A percentile compares a stretch with the other conserved stretches of the same genome.
Evolutionary conservation across 306 rosid genomes (phyloP).

Genomic region (Quercus berberidifolia): DNA sequence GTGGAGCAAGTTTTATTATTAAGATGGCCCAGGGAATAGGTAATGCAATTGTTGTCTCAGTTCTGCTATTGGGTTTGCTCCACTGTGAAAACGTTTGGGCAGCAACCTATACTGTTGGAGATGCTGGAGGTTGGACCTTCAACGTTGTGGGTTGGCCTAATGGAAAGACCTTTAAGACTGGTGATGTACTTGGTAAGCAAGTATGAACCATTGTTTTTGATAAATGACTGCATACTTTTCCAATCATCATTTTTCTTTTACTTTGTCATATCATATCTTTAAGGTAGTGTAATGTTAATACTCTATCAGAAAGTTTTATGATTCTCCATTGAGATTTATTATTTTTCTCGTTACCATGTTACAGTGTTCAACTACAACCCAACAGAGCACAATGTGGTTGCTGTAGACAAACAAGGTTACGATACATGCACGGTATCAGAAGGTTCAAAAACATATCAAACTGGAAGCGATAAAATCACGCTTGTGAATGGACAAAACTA

Average conservation of each 20-base stretch:
- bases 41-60: not conserved
- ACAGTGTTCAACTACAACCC: not conserved
- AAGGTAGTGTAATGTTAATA: not conserved
- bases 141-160: not conserved
- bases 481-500: not conserved
- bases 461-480: not conserved
- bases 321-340: not conserved
- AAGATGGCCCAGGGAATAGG: not conserved
- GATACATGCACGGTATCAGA: not conserved
- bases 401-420: not conserved
- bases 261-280: not conserved
- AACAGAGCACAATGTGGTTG: not conserved
- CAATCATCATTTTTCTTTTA: not conserved
- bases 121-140: not conserved
- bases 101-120: not conserved
- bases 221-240: not conserved
- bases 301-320: not conserved
- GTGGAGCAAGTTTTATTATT: not conserved
- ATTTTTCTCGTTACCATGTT: not conserved
- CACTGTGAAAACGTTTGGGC: not conserved
- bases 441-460: not conserved
- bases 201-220: no score
- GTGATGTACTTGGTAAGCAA: not conserved
- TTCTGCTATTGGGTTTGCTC: not conserved
- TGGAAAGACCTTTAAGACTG: not conserved